Base-by-base conservation (phyloP, 345 rosid genomes). In the Erucastrum elatum region DNA sequence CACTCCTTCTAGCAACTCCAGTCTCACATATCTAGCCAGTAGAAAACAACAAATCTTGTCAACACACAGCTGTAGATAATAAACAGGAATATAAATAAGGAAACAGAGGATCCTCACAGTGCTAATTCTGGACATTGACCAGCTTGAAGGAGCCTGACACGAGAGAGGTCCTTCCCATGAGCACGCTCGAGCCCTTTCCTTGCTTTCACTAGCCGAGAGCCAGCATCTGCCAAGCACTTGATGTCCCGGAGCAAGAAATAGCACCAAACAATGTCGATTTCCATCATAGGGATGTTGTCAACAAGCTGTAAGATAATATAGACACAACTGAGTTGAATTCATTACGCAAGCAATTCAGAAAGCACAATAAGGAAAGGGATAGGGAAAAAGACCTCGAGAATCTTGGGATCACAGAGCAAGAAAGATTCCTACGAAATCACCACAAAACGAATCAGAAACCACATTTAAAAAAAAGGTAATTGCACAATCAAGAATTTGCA, bases 251-350 rank as follows among this genome's bases (percentile, higher is more conserved):
- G 96, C 97, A 91, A 84, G 87, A 92, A 94, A 79, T 90, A 92
- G 81, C 98, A 94, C 98, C 98, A 94, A 11, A 93, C 98, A 87
- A 92, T 91, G 90, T 94, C 98, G 82, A 94, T 89, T 87, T 94
- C 94, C 85, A 94, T 84, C 55, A 94, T 90, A 34, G 98, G 89
- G 80, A 92, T 87, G 78, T 92, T 94, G 84, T 94, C 98, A 79
- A 91, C 86, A 69, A 89, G 78, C 98, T 94, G 89, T 30, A 85
- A 81, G 55, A 46, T 12, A 46, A 12, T 10, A 41, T 10, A 41
- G 49, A n/a, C n/a, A 46, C 53, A 46, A 46, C 1, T 13, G 2
- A 13, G 15, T 4, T 46, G 55, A 41, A 0, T 4, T 7, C 37
- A 64, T n/a, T 55, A 75, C 21, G 16, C 0, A 21, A 25, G 34